Conservation (phyloP, 2,329 filamentous ascomycete genomes). For the Diaporthe longicolla region DNA sequence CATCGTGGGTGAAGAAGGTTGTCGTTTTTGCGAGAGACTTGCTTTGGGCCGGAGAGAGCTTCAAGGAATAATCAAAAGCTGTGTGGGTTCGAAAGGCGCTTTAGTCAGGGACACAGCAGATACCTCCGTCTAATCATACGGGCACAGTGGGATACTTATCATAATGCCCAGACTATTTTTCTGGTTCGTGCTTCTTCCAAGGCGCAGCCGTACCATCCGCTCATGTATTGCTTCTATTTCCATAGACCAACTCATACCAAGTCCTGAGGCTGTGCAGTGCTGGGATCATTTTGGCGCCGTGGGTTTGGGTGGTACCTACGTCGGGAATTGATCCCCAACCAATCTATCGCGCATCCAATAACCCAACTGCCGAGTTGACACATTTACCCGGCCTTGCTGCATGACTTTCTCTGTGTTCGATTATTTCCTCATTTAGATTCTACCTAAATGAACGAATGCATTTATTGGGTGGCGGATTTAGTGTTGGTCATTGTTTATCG, state of each 20-base stretch:
- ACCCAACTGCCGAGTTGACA: constrained; percentile 20
- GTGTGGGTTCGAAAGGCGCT: no score
- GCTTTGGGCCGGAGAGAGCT: neutral
- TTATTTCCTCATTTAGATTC: neutral
- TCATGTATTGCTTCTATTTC: neutral
- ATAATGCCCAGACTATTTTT: neutral
- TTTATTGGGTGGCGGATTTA: constrained; percentile 4
- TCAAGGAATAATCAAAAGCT: neutral
- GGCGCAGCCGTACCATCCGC: constrained; percentile 2
- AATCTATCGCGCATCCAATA: constrained; percentile 18
- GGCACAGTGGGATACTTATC: neutral
- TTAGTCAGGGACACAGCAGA: neutral
- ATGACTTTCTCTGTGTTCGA: neutral
- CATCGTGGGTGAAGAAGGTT: neutral
- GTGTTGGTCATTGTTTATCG: no score
- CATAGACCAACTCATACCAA: neutral
- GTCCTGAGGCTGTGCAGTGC: neutral
- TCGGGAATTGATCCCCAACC: neutral
- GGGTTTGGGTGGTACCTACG: neutral
- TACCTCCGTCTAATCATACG: neutral
- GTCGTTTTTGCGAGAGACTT: neutral
- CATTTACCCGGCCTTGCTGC: constrained; percentile 18
- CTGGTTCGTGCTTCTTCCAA: neutral
- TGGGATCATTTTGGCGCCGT: constrained; percentile 10
- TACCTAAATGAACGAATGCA: neutral